These are phyloP conservation scores for Tephrocybe sp. DNA, from an alignment of 768 basidiomycete genomes.

Conservation along the genomic window DNA sequence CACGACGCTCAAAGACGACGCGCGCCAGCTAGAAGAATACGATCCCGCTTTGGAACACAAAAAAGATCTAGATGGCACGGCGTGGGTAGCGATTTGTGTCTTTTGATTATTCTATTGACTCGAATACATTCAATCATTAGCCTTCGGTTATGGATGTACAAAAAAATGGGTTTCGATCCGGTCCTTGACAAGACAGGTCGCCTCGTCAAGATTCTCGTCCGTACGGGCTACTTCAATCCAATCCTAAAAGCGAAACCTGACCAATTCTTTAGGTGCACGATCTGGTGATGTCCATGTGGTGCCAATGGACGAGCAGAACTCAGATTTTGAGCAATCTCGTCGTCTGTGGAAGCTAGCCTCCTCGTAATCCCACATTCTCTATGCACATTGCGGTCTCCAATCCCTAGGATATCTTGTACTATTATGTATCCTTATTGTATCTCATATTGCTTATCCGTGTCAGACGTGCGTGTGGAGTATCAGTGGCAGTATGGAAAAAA, in stretches of 20 bases:
- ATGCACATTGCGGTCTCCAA: not conserved
- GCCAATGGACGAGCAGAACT: constrained; percentile 32
- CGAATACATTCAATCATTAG: too few relatives aligned
- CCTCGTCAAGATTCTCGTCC: constrained; percentile 61
- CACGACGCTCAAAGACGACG: constrained; percentile 63
- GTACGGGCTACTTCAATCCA: constrained; percentile 39
- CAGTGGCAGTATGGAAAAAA: not conserved
- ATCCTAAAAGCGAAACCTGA: not conserved
- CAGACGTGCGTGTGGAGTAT: not conserved
- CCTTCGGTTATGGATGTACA: constrained; percentile 65
- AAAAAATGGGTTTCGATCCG: constrained; percentile 70
- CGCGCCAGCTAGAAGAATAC: constrained; percentile 55
- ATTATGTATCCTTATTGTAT: constrained; percentile 1
- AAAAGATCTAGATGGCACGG: constrained; percentile 62
- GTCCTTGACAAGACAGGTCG: constrained; percentile 51
- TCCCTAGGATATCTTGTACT: not conserved
- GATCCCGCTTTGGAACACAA: constrained; percentile 75
- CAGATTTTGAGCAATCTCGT: constrained; percentile 36
- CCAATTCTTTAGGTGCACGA: constrained; percentile 38
- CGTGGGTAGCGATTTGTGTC: constrained; percentile 40
- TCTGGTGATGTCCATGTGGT: constrained; percentile 46
- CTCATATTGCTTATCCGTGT: not conserved
- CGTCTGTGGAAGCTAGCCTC: constrained; percentile 44
- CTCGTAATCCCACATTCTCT: constrained; percentile 27
- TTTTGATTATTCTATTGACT: not conserved